Base-by-base conservation (phyloP, 2,329 filamentous ascomycete species). In the Ophiocordyceps sinensis region DNA sequence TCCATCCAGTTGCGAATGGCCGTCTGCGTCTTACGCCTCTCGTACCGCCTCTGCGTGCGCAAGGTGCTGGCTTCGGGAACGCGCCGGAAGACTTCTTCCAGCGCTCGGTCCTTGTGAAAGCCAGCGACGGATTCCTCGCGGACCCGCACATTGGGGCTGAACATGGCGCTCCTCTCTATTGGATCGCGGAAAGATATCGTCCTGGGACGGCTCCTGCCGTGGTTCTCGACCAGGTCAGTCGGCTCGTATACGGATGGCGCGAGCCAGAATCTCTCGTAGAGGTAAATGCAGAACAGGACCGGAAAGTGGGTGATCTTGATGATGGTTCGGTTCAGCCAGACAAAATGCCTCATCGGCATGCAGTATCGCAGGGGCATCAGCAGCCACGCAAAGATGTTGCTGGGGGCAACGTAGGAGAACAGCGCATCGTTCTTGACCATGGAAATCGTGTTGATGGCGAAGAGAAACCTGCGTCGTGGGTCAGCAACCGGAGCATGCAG, bases 371-470 rank as follows among this genome's bases (percentile, higher is more conserved):
- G 59, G 0, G 89, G 89, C 52, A 87, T 87, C 26, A 94, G 67
- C 1, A 89, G 56, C 89, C 88, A 96, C 1, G 85, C 88, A 47
- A 95, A 73, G 28, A 95, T 82, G 55, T 96, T 96, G 13, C 84
- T 82, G 0, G 89, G 89, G 2, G 89, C 84, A 45, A 95, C 76
- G 56, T 95, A 95, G 4, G 86, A 93, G 66, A 96, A 96, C 0
- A 95, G 67, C 0, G 87, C 84, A 57, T 96, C 89, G n/a, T 91
- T 94, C 60, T 95, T 96, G 49, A 95, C 89, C 85, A 94, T 93
- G 5, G 86, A 93, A 39, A 95, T 94, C 5, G 89, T 93, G 56
- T 95, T 96, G 58, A 96, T 87, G 0, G 89, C 89, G 54, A 96
- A 95, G 3, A 95, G 64, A 56, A 94, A 95, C 44, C 71, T 75